Evolutionary conservation across 2,329 filamentous ascomycete species (phyloP), one percentile per base, ranked within the genome.

Genomic region (Coniochaeta prunicola): DNA sequence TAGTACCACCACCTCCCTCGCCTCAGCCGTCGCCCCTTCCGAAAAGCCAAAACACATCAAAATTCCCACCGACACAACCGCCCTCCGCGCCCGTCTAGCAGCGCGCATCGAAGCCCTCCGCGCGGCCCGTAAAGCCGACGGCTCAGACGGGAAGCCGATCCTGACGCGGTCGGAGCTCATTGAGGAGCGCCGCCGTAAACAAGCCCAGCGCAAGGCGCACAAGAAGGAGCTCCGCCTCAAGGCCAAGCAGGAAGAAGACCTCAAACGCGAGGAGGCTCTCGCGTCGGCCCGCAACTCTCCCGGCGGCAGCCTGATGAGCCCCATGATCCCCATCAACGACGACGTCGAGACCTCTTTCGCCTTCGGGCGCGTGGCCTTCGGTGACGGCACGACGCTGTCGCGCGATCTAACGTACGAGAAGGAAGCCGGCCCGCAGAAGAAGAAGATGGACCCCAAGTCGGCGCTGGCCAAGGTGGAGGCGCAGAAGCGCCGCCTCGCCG

Each of bases 331-430:
- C 9, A 78, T 79, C 34, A 75, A 80, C 56, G 73, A 81, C 62
- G 62, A 64, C 21, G 64, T 60, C 63, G 65, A 72, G 3, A 87
- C 85, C 68, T 90, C 88, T 76, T 96, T 96, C 70, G 86, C 91
- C 6, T 99, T 97, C 72, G 92, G 92, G 33, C 88, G 91, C 36
- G 86, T 99, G n/a, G 86, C 91, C 12, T 99, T 97, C 71, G 84
- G 84, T 4, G 93, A 97, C 69, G 93, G 93, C 40, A 83, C 91
- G 57, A 83, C 89, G 62, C 80, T 96, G 55, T 90, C 93, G 56
- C 83, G 90, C 61, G 85, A 87, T 59, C 80, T 90, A 17, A 87
- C 87, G 58, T 81, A 85, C 61, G 83, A 83, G 48, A 73, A 73
- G 65, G 61, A 67, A 10, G 70, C 77, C 54, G 72, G 62, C 56